Base-by-base conservation (phyloP, 441 rosid genomes). In the Flueggea neowawraea region DNA sequence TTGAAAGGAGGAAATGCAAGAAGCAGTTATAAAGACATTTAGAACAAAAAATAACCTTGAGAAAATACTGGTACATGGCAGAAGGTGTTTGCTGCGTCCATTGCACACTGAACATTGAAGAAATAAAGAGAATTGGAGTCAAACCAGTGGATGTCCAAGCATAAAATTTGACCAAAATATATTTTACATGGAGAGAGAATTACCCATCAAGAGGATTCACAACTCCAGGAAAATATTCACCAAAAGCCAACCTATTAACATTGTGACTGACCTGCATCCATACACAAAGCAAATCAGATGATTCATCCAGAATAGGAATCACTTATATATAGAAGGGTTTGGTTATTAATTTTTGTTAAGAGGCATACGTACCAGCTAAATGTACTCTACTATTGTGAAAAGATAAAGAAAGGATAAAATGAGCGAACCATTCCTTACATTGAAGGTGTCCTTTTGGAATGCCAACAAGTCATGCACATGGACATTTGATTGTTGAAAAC, bases 171-270 rank as follows among this genome's bases (percentile, higher is more conserved):
- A 60, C 45, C 59, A 56, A 36, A 36, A 64, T 50, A 44, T 54
- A 51, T 32, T 55, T 11, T 3, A 51, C 10, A 51, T 54, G 41
- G 45, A 50, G 16, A 56, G 22, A 67, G 55, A 62, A 67, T 74
- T 86, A 94, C 97, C 83, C 75, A 63, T 94, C 97, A 66, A 94
- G 99, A 83, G 97, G 99, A 76, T 94, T 91, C 50, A 94, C 89
- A 16, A 81, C 89, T 31, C 99, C 99, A 31, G 99, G 99, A 66
- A 87, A 91, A 70, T 81, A 81, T 69, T 87, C 99, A 70, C 97
- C 99, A 70, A 78, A 94, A 55, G 89, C 61, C 59, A 94, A 83
- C 75, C 83, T 75, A 68, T 87, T 94, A 74, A 94, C 89, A 70
- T 70, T 81, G 78, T 91, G 97, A 82, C 94, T 94, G 76, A 91